Evolutionary conservation across 225 moss, liverwort and hornwort genomes (phyloP), one percentile per base, ranked within the genome.

Genomic region (Asterella californica): DNA sequence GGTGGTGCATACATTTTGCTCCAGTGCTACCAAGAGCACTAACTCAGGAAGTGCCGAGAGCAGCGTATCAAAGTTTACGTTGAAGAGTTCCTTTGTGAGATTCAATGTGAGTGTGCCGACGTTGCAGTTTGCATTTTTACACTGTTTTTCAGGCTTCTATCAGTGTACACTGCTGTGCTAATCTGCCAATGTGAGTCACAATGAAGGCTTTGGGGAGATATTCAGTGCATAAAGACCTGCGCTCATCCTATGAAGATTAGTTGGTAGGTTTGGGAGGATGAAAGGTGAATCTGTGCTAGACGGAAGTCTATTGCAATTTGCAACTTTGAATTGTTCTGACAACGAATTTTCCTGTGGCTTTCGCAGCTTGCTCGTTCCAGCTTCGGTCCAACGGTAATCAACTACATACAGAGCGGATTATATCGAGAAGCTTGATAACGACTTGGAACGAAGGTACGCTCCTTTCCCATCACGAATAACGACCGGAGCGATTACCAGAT

Each of bases 351-450:
- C 30, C 36, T 52, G 30, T 72, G 33, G 74, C 38, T 33, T n/a
- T 30, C 78, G 66, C 85, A 96, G 94, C 74, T 87, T 42, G 42
- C 42, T 42, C 42, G 7, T 42, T 7, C 7, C 42, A 3, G 42
- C 7, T 42, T 42, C n/a, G 7, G 42, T 42, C 42, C 42, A 42
- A 42, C 42, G 42, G 4, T 42, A 42, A 7, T 42, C 42, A 42
- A 42, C 42, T 42, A 42, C 42, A 42, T 42, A 42, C 42, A 42
- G 42, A 42, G 52, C 52, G 12, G 17, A 52, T 6, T 48, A 48
- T 48, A 48, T 52, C 52, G 52, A 52, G 52, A 48, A 48, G 6
- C 48, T 48, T 48, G 48, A 48, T 1, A 52, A 12, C 52, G 52
- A n/a, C n/a, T 12, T 11, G n/a, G n/a, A 52, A 12, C 52, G 52